Evolutionary conservation across 257 asterid species (phyloP).

Genomic region (Solanum rostratum): DNA sequence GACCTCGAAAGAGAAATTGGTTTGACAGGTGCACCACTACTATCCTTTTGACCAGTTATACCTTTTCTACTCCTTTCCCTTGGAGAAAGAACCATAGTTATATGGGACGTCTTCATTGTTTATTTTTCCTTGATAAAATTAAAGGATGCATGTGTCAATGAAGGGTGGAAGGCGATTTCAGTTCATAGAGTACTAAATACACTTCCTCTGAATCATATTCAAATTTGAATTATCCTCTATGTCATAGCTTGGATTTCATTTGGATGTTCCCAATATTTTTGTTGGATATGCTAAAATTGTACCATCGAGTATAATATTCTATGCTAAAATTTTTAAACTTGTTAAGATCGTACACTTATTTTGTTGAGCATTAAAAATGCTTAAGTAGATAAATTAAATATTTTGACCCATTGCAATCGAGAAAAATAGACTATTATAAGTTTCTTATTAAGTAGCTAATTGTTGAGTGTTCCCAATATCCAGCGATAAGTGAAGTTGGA

Average conservation of each 20-base stretch:
- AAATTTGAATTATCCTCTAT: not conserved
- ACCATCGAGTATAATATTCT: not conserved
- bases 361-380: not conserved
- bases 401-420: not conserved
- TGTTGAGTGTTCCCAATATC: not conserved
- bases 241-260: not conserved
- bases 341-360: not conserved
- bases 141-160: not conserved
- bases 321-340: not conserved
- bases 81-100: not conserved
- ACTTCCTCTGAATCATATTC: not conserved
- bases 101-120: not conserved
- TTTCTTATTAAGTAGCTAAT: not conserved
- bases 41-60: not conserved
- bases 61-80: not conserved
- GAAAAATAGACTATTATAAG: not conserved
- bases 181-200: not conserved
- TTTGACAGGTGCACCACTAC: constrained; percentile 46
- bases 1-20: constrained; percentile 89
- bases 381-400: not conserved
- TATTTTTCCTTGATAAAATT: not conserved
- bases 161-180: not conserved
- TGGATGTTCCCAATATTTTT: not conserved
- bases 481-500: not conserved
- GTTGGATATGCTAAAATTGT: not conserved